Evolutionary conservation across 129 eudicot genomes (phyloP).

Genomic region (Artemisia argyi): DNA sequence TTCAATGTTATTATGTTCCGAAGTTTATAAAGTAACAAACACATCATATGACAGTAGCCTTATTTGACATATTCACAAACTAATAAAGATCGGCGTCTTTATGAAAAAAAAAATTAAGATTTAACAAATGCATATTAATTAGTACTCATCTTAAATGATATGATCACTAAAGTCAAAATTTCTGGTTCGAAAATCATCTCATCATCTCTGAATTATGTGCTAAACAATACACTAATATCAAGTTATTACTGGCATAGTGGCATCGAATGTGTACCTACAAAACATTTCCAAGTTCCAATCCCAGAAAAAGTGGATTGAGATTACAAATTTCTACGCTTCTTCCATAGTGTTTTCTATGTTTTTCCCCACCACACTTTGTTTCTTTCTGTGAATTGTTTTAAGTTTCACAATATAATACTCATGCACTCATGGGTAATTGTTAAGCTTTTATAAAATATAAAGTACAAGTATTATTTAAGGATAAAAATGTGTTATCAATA

Average conservation of each 20-base stretch:
- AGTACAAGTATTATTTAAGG: background rate
- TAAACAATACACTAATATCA: slow-evolving; percentile 5
- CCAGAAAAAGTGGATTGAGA: slow-evolving; percentile 29
- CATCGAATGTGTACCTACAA: slow-evolving; percentile 15
- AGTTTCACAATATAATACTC: slow-evolving; percentile 25
- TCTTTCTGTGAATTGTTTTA: slow-evolving; percentile 18
- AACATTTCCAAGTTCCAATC: slow-evolving; percentile 37
- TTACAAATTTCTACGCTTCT: slow-evolving; percentile 30
- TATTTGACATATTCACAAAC: no score
- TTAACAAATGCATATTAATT: no score
- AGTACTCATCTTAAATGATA: no score
- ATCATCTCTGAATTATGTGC: background rate
- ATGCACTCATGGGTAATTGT: slow-evolving; percentile 5
- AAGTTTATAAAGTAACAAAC: no score
- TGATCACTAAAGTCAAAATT: background rate
- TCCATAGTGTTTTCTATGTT: slow-evolving; percentile 27
- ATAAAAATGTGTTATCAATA: no score
- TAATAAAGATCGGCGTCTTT: no score
- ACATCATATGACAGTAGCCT: no score
- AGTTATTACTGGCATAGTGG: slow-evolving; percentile 11
- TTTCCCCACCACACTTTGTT: slow-evolving; percentile 27
- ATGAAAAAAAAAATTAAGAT: no score
- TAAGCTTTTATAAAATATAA: background rate
- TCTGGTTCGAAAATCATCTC: background rate
- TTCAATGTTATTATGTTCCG: no score